Evolutionary conservation across 805 yeast species (phyloP).

Genomic region (Lipomyces lipofer): DNA sequence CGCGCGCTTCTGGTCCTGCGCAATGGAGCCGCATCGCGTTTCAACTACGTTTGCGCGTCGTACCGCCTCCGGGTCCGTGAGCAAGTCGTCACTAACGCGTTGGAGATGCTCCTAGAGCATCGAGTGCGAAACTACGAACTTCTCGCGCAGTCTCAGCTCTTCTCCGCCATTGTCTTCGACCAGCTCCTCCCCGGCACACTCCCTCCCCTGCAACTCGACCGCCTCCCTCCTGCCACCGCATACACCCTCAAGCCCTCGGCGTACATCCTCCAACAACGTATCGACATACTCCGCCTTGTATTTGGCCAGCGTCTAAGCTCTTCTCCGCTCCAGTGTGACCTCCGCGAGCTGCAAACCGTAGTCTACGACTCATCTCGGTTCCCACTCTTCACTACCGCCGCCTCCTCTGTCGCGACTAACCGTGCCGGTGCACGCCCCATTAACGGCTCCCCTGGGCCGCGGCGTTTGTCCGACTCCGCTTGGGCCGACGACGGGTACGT

Average conservation of each 20-base stretch:
- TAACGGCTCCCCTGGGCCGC: conserved; percentile 9
- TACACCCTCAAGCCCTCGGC: conserved; percentile 25
- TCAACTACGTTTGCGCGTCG: conserved; percentile 12
- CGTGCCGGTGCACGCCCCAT: conserved; percentile 9
- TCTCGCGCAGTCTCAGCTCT: conserved; percentile 26
- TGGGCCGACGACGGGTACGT: conserved; percentile 16
- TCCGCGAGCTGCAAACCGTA: conserved; percentile 26
- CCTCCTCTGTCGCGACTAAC: conserved; percentile 3
- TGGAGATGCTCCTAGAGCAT: conserved; percentile 23
- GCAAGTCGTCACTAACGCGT: conserved; percentile 18
- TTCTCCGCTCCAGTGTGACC: conserved; percentile 11
- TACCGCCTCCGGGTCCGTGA: conserved; percentile 26
- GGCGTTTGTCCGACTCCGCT: conserved; percentile 22
- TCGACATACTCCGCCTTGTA: conserved; percentile 27
- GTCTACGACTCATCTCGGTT: conserved; percentile 28
- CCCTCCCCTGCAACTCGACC: conserved; percentile 18
- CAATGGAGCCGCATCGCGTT: conserved; percentile 21
- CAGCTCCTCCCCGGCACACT: conserved; percentile 27
- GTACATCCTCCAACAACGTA: conserved; percentile 21
- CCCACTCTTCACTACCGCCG: conserved; percentile 22
- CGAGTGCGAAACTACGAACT: conserved; percentile 9
- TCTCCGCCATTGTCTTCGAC: conserved; percentile 27
- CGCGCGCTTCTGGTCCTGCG: conserved; percentile 16
- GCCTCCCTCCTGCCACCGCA: conserved; percentile 26
- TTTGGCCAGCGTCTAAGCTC: conserved; percentile 27